Evolutionary conservation across 176 grass and related monocot species (phyloP), one percentile per base, ranked within the genome.

Genomic region (Zea luxurians): DNA sequence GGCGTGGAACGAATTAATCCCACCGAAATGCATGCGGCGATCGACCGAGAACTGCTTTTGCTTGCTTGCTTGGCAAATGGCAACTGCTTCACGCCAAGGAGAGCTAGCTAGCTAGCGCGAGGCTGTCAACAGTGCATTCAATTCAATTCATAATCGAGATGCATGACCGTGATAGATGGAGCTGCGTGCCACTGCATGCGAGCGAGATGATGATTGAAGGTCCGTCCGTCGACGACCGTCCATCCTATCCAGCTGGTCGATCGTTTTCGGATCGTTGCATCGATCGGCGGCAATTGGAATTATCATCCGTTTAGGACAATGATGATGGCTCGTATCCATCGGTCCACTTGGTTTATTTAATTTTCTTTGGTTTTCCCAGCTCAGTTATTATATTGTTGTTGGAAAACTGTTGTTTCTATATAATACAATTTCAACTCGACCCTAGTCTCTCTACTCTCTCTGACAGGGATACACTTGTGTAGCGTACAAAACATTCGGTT

Each of bases 51-150:
- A 8, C 38, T 40, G 38, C 38, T 27, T 27, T 18, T 20, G 54
- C 54, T 44, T 5, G 41, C 7, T 57, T 57, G 54, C 54, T 18
- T 61, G 58, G 21, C 13, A 49, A 63, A 49, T 40, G 70, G 21
- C 60, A 77, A 71, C 34, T 48, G 66, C 20, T 80, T 46, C 55
- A 71, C 68, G 21, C 27, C 64, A 73, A 54, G 4, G 8, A 18
- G 27, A 27, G 27, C 27, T 27, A 27, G 27, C 27, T 27, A 27
- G 27, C 27, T 27, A 27, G 27, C 27, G 2, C 7, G 15, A 20
- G 62, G 50, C 9, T 80, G 9, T 70, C 78, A 70, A 37, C 66
- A 80, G 37, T 60, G 78, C 66, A 71, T 80, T 80, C 15, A 70
- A 69, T 80, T 57, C 18, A 8, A 69, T 70, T 57, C 8, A 8